Conservation (phyloP, 2,329 filamentous ascomycete species). For the Ceratocystis smalleyi region DNA sequence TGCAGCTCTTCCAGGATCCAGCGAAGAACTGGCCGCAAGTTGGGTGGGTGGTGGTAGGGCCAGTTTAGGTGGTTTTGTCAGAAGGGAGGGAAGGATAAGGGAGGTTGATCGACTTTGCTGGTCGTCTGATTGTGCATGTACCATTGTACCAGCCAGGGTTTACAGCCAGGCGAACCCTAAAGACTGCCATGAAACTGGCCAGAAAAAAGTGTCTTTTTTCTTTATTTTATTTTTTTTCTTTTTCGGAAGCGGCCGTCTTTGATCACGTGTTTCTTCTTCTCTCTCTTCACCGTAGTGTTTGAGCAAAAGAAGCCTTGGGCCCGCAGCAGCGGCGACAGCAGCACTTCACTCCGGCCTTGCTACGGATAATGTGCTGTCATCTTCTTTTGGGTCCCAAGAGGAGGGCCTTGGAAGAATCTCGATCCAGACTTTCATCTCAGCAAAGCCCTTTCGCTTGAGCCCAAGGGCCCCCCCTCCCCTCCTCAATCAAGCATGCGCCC, state of each 20-base stretch:
- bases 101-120: neutral
- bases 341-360: neutral
- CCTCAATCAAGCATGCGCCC: neutral
- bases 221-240: too few relatives aligned
- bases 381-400: neutral
- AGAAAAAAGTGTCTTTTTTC: too few relatives aligned
- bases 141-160: too few relatives aligned
- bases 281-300: neutral
- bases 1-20: neutral
- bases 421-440: neutral
- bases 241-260: neutral
- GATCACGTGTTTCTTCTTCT: neutral
- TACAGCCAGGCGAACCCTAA: neutral
- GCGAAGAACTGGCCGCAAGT: neutral
- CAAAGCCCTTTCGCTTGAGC: constrained; percentile 1
- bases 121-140: neutral
- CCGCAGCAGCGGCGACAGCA: too few relatives aligned
- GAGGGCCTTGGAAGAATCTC: neutral
- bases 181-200: too few relatives aligned
- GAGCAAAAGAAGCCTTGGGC: neutral
- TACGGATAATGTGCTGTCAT: neutral
- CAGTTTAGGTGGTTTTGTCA: neutral
- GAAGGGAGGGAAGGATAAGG: neutral
- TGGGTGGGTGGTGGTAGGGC: neutral
- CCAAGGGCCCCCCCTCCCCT: neutral